Conservation (phyloP, 257 asterid genomes). For the Nyctanthes arbortristis region DNA sequence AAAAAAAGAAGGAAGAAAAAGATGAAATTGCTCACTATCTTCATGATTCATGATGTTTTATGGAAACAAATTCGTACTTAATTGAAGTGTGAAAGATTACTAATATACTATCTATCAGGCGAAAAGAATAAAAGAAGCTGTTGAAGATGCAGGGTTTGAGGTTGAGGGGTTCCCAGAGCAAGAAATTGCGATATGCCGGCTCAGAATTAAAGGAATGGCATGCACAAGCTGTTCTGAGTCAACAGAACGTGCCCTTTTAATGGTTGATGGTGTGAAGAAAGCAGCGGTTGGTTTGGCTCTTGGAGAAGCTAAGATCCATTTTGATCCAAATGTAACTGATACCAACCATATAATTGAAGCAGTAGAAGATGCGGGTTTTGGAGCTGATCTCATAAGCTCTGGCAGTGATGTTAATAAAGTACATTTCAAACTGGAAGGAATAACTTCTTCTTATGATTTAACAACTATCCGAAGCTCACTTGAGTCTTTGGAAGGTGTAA, state of each 20-base stretch:
- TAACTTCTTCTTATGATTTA: conserved; percentile 56
- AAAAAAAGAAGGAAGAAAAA: neutral
- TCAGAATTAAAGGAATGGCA: conserved; percentile 94
- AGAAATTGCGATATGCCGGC: conserved; percentile 79
- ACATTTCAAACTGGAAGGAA: conserved; percentile 71
- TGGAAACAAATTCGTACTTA: conserved; percentile 4
- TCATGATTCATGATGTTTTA: neutral
- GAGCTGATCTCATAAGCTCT: conserved; percentile 79
- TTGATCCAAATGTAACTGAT: conserved; percentile 76
- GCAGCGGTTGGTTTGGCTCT: conserved; percentile 98
- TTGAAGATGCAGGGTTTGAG: conserved; percentile 91
- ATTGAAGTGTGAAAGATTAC: conserved; percentile 7
- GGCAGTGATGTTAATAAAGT: conserved; percentile 76
- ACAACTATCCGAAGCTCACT: conserved; percentile 50
- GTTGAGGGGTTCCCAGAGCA: conserved; percentile 91
- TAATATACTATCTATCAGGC: conserved; percentile 50
- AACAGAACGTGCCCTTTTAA: conserved; percentile 75
- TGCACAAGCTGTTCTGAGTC: conserved; percentile 99
- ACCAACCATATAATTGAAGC: conserved; percentile 58
- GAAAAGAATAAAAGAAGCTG: conserved; percentile 73
- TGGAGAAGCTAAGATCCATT: conserved; percentile 96
- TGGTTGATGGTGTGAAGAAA: conserved; percentile 86
- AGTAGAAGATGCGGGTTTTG: conserved; percentile 93
- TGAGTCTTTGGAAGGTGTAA: conserved; percentile 78
- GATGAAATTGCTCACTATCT: neutral